phyloP scores from a whole-genome alignment of 257 asterid species.

The Capsicum pubescens region DNA sequence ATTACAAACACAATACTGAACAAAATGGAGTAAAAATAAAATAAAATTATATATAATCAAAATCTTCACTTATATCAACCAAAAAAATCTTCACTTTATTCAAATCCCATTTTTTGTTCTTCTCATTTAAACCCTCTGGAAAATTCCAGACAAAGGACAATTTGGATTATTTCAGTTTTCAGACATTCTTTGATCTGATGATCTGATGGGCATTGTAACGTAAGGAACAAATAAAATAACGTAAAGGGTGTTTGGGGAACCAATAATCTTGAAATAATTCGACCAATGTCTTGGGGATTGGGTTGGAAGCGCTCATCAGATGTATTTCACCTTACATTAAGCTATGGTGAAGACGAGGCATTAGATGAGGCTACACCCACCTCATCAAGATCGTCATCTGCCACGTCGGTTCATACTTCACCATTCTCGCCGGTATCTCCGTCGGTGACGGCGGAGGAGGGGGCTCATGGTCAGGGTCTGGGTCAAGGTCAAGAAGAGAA shows the following conservation, averaged over 20 bases:
- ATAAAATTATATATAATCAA: not conserved
- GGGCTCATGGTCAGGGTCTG: no score
- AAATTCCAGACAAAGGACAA: slow-evolving; percentile 7
- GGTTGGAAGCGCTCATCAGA: slow-evolving; percentile 97
- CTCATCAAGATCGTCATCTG: slow-evolving; percentile 66
- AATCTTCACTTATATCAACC: not conserved
- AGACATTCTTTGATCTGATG: slow-evolving; percentile 15
- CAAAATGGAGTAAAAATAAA: not conserved
- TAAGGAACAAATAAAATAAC: not conserved
- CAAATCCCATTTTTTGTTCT: not conserved
- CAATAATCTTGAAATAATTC: not conserved
- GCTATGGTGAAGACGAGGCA: slow-evolving; percentile 77
- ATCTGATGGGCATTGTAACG: slow-evolving; percentile 14
- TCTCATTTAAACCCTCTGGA: not conserved
- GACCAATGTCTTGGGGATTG: slow-evolving; percentile 94
- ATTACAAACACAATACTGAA: not conserved
- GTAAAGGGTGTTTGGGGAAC: not conserved
- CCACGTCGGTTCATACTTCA: slow-evolving; percentile 44
- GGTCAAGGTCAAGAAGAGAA: slow-evolving; percentile 46
- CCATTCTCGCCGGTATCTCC: slow-evolving; percentile 53
- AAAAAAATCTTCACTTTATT: not conserved
- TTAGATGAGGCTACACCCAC: slow-evolving; percentile 69
- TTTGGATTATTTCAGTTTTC: not conserved
- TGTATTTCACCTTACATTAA: slow-evolving; percentile 80
- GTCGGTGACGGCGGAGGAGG: slow-evolving; percentile 39